A percentile compares a stretch with the other conserved stretches of the same genome.
Conservation (phyloP, 2,329 filamentous ascomycete species). For the Acephala macrosclerotiorum region DNA sequence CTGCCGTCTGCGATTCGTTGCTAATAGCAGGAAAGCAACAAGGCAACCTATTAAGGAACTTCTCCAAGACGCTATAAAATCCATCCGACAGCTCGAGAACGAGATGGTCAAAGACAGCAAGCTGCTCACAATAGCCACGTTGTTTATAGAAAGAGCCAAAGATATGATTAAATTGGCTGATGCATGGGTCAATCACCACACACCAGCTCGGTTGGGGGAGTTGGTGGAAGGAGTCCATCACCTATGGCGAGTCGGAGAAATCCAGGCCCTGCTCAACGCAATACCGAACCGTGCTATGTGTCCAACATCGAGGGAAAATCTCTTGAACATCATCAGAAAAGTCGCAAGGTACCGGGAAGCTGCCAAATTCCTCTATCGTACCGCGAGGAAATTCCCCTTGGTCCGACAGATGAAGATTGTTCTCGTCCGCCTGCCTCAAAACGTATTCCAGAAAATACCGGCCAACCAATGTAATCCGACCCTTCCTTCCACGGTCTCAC, state of each 20-base stretch:
- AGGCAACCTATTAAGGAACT: constrained; percentile 25
- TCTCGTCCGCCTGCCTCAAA: constrained; percentile 15
- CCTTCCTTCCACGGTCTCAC: constrained; percentile 16
- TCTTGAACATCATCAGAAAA: constrained; percentile 21
- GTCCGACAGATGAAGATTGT: constrained; percentile 21
- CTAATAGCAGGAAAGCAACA: constrained; percentile 15
- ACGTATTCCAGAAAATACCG: constrained; percentile 19
- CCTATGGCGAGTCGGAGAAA: constrained; percentile 22
- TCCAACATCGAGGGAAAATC: constrained; percentile 23
- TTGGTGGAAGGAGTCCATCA: constrained; percentile 25
- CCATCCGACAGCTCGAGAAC: constrained; percentile 14
- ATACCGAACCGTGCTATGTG: constrained; percentile 23
- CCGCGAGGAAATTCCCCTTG: constrained; percentile 18
- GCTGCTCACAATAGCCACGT: constrained; percentile 15
- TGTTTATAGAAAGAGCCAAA: constrained; percentile 22
- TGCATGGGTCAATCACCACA: constrained; percentile 25
- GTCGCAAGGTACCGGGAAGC: constrained; percentile 22
- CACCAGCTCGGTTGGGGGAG: constrained; percentile 13
- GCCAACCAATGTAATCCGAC: constrained; percentile 9
- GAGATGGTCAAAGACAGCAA: constrained; percentile 11
- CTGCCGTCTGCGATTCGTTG: constrained; percentile 22
- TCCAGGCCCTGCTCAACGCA: constrained; percentile 16
- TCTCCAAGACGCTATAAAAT: constrained; percentile 21
- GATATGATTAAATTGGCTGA: constrained; percentile 23
- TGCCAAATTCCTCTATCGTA: constrained; percentile 20